Base-by-base conservation (phyloP, 1,284 basidiomycete species). In the Neonothopanus nambi region DNA sequence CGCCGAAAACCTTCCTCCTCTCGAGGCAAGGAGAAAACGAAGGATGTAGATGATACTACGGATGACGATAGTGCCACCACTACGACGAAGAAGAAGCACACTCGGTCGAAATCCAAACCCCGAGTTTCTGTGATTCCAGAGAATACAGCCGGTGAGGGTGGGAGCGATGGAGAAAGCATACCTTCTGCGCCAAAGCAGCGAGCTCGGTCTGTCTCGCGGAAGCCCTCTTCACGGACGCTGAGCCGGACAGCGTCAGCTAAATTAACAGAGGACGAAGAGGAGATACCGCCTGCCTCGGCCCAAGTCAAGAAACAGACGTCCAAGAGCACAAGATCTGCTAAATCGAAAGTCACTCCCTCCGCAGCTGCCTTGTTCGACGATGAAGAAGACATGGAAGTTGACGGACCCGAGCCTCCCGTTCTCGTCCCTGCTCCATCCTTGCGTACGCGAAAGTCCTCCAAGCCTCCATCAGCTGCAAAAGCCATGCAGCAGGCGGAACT, bases 41-140 rank as follows among this genome's bases (percentile, higher is more conserved):
- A 40, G 35, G 37, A 52, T 21, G 51, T 57, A 17, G 57, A 58
- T 39, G 52, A 55, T 11, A 56, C 57, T 35, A 28, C 54, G 21
- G 59, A 59, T 20, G 58, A 60, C 12, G 58, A 60, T 42, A 21
- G 54, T 56, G 28, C 60, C 36, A 54, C 61, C n/a, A 52, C 43
- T 24, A 51, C 37, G 21, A 43, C 56, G 20, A 43, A 23, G 15
- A 53, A 54, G 59, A 60, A 57, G 59, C 54, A 56, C 23, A 37
- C 49, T 17, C 60, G 58, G 36, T 59, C 59, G 59, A 46, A 57
- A 42, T 56, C 47, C 5, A 56, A 56, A 51, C 21, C 47, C 18
- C 42, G 55, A 15, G 55, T 57, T 23, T 57, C 55, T 49, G 48
- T 57, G 9, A 57, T 57, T 33, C 55, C 51, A 17, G 55, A 57